These are phyloP conservation scores for Diaporthe australafricana DNA, from an alignment of 2,329 filamentous ascomycete species.

Conservation along the genomic window DNA sequence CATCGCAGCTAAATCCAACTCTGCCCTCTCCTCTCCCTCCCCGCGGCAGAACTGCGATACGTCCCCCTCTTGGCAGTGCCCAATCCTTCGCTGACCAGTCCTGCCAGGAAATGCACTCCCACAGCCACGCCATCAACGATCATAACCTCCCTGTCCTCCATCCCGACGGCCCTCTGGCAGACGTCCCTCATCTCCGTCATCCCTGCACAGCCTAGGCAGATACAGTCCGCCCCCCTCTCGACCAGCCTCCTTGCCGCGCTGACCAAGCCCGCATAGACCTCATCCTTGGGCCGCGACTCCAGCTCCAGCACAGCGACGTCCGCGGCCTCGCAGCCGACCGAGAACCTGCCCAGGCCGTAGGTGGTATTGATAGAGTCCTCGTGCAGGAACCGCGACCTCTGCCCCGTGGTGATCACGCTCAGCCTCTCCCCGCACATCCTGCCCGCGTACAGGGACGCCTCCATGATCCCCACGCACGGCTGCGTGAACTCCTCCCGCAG, in stretches of 20 bases:
- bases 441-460: constrained; percentile 59
- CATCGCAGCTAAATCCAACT: constrained; percentile 49
- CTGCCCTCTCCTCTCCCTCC: constrained; percentile 49
- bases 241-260: constrained; percentile 53
- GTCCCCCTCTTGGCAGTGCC: constrained; percentile 57
- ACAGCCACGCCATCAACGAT: constrained; percentile 64
- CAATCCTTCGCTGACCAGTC: constrained; percentile 57
- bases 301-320: constrained; percentile 56
- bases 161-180: constrained; percentile 58
- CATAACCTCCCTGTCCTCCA: constrained; percentile 53
- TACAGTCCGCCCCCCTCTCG: constrained; percentile 43
- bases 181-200: constrained; percentile 58
- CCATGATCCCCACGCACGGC: constrained; percentile 63
- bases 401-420: constrained; percentile 56
- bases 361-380: constrained; percentile 51
- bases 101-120: constrained; percentile 58
- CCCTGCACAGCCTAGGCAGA: constrained; percentile 61
- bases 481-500: constrained; percentile 57
- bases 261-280: constrained; percentile 53
- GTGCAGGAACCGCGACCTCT: constrained; percentile 53
- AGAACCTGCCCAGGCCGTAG: constrained; percentile 56
- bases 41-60: constrained; percentile 52
- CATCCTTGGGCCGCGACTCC: constrained; percentile 50
- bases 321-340: constrained; percentile 55
- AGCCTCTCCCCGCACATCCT: constrained; percentile 60